Evolutionary conservation across 352 stramenopile genomes (phyloP).

Genomic region (Phytophthora sp.): DNA sequence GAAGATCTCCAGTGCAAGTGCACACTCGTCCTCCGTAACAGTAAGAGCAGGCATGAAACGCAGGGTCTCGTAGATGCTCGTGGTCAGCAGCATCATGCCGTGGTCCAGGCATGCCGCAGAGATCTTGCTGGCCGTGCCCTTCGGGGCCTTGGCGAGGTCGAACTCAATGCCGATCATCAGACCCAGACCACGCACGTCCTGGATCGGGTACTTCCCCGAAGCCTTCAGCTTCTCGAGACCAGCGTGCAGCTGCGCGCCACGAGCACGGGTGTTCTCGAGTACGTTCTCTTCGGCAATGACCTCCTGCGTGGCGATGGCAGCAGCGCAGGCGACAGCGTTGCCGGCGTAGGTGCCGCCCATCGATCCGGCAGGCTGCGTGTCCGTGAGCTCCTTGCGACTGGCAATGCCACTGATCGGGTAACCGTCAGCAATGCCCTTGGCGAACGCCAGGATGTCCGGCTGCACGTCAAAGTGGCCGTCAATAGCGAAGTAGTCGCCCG

Average conservation of each 20-base stretch:
- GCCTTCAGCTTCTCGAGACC: conserved; percentile 81
- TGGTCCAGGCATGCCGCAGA: conserved; percentile 83
- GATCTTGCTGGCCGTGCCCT: conserved; percentile 76
- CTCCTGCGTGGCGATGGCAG: conserved; percentile 89
- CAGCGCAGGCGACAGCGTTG: conserved; percentile 92
- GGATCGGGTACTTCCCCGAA: conserved; percentile 77
- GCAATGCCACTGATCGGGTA: conserved; percentile 92
- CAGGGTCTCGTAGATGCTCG: conserved; percentile 92
- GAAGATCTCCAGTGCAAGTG: conserved; percentile 61
- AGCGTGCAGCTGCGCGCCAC: conserved; percentile 75
- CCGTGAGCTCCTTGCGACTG: conserved; percentile 87
- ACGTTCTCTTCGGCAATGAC: conserved; percentile 91
- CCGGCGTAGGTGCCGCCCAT: conserved; percentile 95
- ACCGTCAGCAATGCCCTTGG: conserved; percentile 93
- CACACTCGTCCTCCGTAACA: conserved; percentile 79
- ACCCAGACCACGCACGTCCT: conserved; percentile 91
- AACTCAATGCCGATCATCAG: conserved; percentile 95
- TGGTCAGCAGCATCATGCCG: conserved; percentile 92
- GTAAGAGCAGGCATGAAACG: conserved; percentile 94
- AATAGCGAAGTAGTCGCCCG: conserved; percentile 88
- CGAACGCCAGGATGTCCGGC: conserved; percentile 93
- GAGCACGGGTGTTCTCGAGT: conserved; percentile 80
- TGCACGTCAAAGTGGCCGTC: conserved; percentile 83
- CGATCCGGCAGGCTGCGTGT: conserved; percentile 83
- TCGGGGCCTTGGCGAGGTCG: conserved; percentile 49